A percentile compares a stretch with the other conserved stretches of the same genome.
Evolutionary conservation across 495 filamentous ascomycete genomes (phyloP).

Genomic region (Penicillium salamii): DNA sequence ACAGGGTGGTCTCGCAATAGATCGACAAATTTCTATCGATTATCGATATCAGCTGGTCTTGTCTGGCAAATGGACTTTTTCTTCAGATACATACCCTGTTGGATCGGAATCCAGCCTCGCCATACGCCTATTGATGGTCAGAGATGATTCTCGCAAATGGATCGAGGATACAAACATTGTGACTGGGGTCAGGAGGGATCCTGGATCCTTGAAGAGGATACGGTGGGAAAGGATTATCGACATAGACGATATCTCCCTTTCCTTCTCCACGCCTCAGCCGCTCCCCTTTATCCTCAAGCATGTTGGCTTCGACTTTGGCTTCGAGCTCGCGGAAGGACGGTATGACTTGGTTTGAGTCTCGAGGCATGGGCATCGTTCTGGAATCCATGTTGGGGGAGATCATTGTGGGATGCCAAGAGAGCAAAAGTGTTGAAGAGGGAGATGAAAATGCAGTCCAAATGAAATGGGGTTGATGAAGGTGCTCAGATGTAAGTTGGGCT

Average conservation of each 20-base stretch:
- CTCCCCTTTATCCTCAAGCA: background rate
- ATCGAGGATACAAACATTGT: conserved; percentile 3
- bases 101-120: background rate
- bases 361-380: conserved; percentile 5
- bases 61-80: background rate
- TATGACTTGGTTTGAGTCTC: background rate
- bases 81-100: background rate
- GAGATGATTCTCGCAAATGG: background rate
- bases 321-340: conserved; percentile 5
- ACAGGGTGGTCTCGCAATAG: too few species aligned
- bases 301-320: background rate
- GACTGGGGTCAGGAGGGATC: conserved; percentile 1
- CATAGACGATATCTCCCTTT: background rate
- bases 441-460: conserved; percentile 1
- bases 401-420: too few species aligned
- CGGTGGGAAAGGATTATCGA: background rate
- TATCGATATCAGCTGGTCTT: too few species aligned
- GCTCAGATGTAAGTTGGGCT: conserved; percentile 5
- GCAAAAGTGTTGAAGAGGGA: background rate
- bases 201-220: conserved; percentile 1
- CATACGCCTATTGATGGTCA: background rate
- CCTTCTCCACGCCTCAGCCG: background rate
- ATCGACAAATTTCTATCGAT: too few species aligned
- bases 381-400: too few species aligned
- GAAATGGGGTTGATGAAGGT: conserved; percentile 2